Conservation (phyloP, 805 yeast genomes). For the Barnettozyma sp. region DNA sequence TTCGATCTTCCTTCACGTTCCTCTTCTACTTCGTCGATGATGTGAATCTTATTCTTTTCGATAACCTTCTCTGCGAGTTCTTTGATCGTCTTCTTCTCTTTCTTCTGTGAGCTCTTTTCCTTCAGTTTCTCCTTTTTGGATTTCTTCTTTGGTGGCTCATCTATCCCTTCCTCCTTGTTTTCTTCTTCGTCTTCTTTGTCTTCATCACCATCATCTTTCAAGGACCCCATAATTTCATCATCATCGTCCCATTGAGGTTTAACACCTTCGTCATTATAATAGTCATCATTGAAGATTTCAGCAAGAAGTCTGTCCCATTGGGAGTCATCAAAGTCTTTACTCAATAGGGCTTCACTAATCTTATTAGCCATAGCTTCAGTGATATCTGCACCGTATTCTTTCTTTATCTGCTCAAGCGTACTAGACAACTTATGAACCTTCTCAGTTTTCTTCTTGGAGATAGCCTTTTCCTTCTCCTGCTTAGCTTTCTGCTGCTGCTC, state of each 20-base stretch:
- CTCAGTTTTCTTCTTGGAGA: slow-evolving; percentile 64
- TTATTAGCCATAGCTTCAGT: slow-evolving; percentile 56
- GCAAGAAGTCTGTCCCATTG: slow-evolving; percentile 90
- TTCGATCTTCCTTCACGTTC: slow-evolving; percentile 54
- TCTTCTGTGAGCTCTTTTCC: slow-evolving; percentile 51
- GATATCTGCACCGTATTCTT: slow-evolving; percentile 37
- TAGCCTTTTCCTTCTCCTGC: slow-evolving; percentile 47
- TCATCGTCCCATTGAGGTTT: slow-evolving; percentile 67
- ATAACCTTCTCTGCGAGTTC: slow-evolving; percentile 72
- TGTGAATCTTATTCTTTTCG: slow-evolving; percentile 59
- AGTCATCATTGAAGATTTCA: slow-evolving; percentile 80
- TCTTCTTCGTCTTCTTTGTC: slow-evolving; percentile 30
- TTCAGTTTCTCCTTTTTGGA: slow-evolving; percentile 49
- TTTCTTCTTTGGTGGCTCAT: slow-evolving; percentile 31
- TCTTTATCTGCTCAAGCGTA: slow-evolving; percentile 39
- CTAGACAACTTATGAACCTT: slow-evolving; percentile 76
- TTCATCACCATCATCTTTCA: slow-evolving; percentile 29
- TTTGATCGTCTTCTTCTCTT: slow-evolving; percentile 53
- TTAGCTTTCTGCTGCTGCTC: slow-evolving; percentile 47
- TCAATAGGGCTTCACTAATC: slow-evolving; percentile 68
- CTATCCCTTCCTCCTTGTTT: slow-evolving; percentile 34
- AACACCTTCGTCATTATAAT: slow-evolving; percentile 47
- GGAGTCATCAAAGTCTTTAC: slow-evolving; percentile 81
- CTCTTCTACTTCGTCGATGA: slow-evolving; percentile 63
- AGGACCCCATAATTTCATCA: slow-evolving; percentile 44